These are phyloP conservation scores for Antarctomyces pellizariae DNA, from an alignment of 495 filamentous ascomycete genomes.

Conservation along the genomic window DNA sequence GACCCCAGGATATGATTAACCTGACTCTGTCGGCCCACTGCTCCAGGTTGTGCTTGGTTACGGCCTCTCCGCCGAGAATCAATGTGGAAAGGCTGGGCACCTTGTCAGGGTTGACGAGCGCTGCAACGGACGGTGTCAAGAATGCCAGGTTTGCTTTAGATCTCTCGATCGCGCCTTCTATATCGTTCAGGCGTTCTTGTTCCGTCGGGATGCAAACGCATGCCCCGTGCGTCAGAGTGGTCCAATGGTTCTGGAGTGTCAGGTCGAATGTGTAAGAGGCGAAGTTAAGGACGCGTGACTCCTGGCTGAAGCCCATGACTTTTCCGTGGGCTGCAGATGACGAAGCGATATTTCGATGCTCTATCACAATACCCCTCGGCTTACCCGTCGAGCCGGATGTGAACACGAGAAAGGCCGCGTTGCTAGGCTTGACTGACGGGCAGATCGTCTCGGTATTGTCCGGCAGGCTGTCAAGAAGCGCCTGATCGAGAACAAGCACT, in stretches of 20 bases:
- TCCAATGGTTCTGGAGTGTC: conserved; percentile 27
- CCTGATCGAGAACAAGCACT: too few species aligned
- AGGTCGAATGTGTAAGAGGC: conserved; percentile 35
- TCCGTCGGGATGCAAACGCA: conserved; percentile 37
- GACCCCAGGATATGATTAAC: too few species aligned
- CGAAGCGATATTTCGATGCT: too few species aligned
- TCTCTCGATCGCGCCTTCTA: conserved; percentile 9
- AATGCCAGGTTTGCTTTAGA: conserved; percentile 9
- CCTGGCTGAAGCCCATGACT: conserved; percentile 16
- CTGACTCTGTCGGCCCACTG: too few species aligned
- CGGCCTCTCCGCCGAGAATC: conserved; percentile 16
- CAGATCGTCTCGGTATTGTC: too few species aligned
- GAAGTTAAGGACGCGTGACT: conserved; percentile 27
- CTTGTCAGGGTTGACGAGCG: conserved; percentile 2
- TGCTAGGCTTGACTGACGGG: background rate
- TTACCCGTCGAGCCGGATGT: conserved; percentile 1
- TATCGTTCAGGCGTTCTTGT: conserved; percentile 21
- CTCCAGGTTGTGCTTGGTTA: conserved; percentile 6
- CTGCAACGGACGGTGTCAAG: conserved; percentile 10
- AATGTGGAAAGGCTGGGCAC: conserved; percentile 19
- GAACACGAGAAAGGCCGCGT: background rate
- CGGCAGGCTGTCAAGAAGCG: too few species aligned
- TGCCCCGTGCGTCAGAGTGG: conserved; percentile 30
- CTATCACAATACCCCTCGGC: background rate
- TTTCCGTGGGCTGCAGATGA: too few species aligned